Evolutionary conservation across 805 yeast species (phyloP).

Genomic region (Hanseniaspora meyeri): DNA sequence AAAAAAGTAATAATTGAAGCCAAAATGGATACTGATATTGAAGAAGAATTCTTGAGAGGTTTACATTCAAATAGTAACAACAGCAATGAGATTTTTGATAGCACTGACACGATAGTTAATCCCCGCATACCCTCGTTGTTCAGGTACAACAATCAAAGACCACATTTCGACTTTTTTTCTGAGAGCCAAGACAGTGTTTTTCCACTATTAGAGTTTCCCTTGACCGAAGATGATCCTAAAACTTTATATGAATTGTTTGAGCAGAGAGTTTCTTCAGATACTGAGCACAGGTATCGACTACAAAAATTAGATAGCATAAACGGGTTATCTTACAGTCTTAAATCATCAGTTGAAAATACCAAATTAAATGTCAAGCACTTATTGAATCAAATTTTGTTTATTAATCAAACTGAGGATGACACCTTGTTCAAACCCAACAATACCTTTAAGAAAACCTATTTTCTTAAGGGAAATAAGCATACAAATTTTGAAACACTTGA

Average conservation of each 20-base stretch:
- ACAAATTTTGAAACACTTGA: neutral
- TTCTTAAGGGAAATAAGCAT: neutral
- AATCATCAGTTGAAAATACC: neutral
- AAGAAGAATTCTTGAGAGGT: no score
- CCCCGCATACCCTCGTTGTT: neutral
- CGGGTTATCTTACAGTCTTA: neutral
- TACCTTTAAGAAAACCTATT: neutral
- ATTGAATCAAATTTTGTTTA: neutral
- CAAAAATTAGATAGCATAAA: neutral
- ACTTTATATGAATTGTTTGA: neutral
- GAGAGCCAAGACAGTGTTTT: neutral
- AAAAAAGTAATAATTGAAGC: no score
- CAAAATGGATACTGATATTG: neutral
- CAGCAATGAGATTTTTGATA: neutral
- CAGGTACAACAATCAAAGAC: neutral
- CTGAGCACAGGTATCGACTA: neutral
- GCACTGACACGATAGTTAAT: neutral
- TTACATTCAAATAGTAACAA: neutral
- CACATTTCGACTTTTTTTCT: neutral
- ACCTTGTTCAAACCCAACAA: neutral
- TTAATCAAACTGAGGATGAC: neutral
- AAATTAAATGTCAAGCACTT: neutral
- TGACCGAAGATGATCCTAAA: neutral
- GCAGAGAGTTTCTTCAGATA: neutral
- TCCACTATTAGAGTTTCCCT: neutral